phyloP scores from a whole-genome alignment of 352 stramenopile genomes.

The Globisporangium lucens region DNA sequence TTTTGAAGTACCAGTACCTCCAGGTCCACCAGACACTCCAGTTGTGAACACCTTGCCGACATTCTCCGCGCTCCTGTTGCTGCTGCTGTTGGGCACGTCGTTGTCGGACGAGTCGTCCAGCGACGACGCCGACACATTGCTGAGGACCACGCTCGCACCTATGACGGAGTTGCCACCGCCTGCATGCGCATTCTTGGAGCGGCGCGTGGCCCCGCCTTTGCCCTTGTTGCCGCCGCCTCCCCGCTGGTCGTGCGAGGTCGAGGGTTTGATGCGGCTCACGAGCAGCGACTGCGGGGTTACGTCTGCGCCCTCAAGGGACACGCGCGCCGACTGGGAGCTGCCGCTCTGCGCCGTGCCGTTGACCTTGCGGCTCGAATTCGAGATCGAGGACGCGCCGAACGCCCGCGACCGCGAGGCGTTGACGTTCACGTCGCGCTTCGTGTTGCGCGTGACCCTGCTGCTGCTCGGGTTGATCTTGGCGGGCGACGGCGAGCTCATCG shows the following conservation, averaged over 20 bases:
- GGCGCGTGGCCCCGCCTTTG: conserved; percentile 24
- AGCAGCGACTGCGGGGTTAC: conserved; percentile 79
- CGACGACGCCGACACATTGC: conserved; percentile 49
- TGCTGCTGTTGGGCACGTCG: conserved; percentile 17
- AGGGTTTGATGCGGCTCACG: conserved; percentile 66
- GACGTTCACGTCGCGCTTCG: conserved; percentile 46
- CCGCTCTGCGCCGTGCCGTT: conserved; percentile 34
- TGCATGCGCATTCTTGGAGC: conserved; percentile 29
- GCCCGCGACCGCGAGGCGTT: conserved; percentile 51
- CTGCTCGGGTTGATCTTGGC: conserved; percentile 39
- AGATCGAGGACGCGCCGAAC: conserved; percentile 59
- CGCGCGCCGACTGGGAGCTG: conserved; percentile 40
- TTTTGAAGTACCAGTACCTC: not conserved
- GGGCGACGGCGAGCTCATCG: conserved; percentile 48
- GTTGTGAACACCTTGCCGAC: not conserved
- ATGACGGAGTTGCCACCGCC: conserved; percentile 26
- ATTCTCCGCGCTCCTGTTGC: not conserved
- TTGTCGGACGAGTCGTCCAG: conserved; percentile 52
- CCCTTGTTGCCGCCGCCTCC: conserved; percentile 12
- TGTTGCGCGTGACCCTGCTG: conserved; percentile 25
- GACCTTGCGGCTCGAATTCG: conserved; percentile 66
- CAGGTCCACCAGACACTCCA: not conserved
- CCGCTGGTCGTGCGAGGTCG: conserved; percentile 29
- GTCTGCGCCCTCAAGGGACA: conserved; percentile 67
- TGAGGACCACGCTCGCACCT: conserved; percentile 52